Evolutionary conservation across 805 yeast genomes (phyloP).

Genomic region (Suhomyces faveliae): DNA sequence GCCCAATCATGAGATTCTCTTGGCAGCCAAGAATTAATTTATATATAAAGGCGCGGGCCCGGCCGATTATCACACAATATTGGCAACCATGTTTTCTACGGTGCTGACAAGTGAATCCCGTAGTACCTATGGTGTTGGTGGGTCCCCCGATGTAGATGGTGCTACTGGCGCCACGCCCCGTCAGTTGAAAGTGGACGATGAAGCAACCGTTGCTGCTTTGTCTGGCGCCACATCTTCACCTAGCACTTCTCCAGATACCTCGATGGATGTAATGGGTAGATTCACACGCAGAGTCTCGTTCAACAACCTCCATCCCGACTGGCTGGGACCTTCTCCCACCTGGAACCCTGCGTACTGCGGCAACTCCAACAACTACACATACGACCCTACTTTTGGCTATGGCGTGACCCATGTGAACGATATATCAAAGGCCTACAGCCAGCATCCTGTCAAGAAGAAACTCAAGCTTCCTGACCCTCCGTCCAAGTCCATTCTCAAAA

Average conservation of each 20-base stretch:
- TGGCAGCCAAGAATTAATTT: background rate
- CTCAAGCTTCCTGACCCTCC: constrained; percentile 32
- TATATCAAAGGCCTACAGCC: constrained; percentile 16
- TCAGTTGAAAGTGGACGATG: background rate
- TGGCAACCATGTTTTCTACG: background rate
- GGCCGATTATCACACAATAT: background rate
- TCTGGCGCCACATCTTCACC: background rate
- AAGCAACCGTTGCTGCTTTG: background rate
- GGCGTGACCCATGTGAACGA: constrained; percentile 18
- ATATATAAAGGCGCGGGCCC: background rate
- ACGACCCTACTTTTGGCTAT: constrained; percentile 21
- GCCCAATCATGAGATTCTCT: background rate
- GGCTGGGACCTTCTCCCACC: constrained; percentile 1
- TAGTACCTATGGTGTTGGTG: no score
- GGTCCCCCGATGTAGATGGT: background rate
- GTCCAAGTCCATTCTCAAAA: constrained; percentile 39
- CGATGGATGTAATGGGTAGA: background rate
- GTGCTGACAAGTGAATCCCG: background rate
- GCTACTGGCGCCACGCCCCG: constrained; percentile 4
- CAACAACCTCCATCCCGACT: constrained; percentile 37
- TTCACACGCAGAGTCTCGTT: constrained; percentile 44
- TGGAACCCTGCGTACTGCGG: constrained; percentile 4
- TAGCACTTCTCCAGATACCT: background rate
- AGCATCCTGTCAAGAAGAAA: constrained; percentile 13
- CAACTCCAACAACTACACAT: constrained; percentile 2